These are phyloP conservation scores for Symbiodinium pilosum DNA, from an alignment of 73 alveolate genomes.

Conservation along the genomic window DNA sequence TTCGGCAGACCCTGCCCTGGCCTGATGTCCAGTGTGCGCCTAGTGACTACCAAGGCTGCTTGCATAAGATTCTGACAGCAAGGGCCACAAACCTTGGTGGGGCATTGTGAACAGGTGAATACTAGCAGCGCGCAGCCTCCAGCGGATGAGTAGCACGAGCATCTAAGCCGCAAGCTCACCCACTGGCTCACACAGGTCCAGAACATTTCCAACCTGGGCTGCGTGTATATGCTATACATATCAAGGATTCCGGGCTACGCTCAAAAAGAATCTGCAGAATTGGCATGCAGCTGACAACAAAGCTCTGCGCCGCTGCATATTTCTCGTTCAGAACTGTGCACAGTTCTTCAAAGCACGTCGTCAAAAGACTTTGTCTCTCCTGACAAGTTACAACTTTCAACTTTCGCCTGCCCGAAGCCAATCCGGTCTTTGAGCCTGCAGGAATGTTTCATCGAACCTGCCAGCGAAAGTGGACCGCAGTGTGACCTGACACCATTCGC, in stretches of 20 bases:
- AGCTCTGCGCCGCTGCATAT: slow-evolving; percentile 8
- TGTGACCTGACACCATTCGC: not conserved
- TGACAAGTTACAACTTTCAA: not conserved
- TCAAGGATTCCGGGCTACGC: not conserved
- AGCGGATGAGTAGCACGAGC: too few species aligned
- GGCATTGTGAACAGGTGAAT: too few species aligned
- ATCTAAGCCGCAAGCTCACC: not conserved
- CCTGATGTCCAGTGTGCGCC: not conserved
- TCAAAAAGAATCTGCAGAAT: not conserved
- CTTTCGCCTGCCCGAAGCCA: not conserved
- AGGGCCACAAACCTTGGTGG: too few species aligned
- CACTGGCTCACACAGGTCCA: slow-evolving; percentile 63
- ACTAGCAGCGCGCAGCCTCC: too few species aligned
- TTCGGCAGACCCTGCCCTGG: not conserved
- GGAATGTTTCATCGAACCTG: slow-evolving; percentile 42
- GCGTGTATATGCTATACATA: not conserved
- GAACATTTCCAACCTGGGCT: slow-evolving; percentile 3
- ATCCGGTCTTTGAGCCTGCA: slow-evolving; percentile 26
- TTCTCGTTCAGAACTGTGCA: slow-evolving; percentile 22
- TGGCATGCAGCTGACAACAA: not conserved
- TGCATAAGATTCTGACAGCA: too few species aligned
- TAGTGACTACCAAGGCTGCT: too few species aligned
- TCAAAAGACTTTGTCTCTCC: slow-evolving; percentile 32
- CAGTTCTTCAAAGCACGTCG: slow-evolving; percentile 35
- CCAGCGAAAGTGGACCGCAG: slow-evolving; percentile 45